Conservation (phyloP, 352 stramenopile genomes). For the Globisporangium spiculum region DNA sequence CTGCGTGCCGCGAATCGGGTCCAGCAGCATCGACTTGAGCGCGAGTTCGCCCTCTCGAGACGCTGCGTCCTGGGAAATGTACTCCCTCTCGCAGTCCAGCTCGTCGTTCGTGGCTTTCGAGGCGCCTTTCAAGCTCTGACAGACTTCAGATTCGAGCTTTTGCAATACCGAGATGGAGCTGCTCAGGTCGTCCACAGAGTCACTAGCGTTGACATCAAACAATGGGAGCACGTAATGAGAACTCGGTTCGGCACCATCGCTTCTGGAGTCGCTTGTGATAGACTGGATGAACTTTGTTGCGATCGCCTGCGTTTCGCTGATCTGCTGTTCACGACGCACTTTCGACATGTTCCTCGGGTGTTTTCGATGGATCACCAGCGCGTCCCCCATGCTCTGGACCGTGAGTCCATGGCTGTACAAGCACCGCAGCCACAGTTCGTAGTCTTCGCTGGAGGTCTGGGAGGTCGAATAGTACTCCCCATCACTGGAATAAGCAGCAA, state of each 20-base stretch:
- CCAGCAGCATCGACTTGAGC: slow-evolving; percentile 33
- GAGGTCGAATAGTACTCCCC: slow-evolving; percentile 31
- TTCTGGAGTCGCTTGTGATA: background rate
- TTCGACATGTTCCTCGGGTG: slow-evolving; percentile 25
- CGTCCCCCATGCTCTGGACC: slow-evolving; percentile 52
- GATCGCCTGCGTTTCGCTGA: slow-evolving; percentile 39
- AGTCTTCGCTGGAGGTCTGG: slow-evolving; percentile 63
- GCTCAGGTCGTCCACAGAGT: slow-evolving; percentile 22
- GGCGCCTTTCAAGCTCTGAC: background rate
- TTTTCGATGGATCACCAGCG: slow-evolving; percentile 51
- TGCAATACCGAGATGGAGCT: slow-evolving; percentile 24
- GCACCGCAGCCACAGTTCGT: slow-evolving; percentile 79
- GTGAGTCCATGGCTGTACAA: slow-evolving; percentile 31
- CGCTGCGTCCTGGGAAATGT: slow-evolving; percentile 29
- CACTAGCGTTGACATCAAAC: slow-evolving; percentile 10
- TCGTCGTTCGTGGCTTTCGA: slow-evolving; percentile 6
- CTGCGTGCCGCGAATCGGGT: slow-evolving; percentile 22
- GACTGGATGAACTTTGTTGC: slow-evolving; percentile 13
- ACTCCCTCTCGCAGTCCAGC: slow-evolving; percentile 23
- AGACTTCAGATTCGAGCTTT: slow-evolving; percentile 22
- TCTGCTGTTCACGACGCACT: slow-evolving; percentile 27
- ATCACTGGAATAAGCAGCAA: slow-evolving; percentile 15
- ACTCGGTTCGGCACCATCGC: background rate
- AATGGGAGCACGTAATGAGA: slow-evolving; percentile 2
- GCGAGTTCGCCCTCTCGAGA: slow-evolving; percentile 37